Percentiles rank a stretch among this genome's conserved stretches.
Evolutionary conservation across 345 rosid genomes (phyloP).

Genomic region (Hibiscus mutabilis): DNA sequence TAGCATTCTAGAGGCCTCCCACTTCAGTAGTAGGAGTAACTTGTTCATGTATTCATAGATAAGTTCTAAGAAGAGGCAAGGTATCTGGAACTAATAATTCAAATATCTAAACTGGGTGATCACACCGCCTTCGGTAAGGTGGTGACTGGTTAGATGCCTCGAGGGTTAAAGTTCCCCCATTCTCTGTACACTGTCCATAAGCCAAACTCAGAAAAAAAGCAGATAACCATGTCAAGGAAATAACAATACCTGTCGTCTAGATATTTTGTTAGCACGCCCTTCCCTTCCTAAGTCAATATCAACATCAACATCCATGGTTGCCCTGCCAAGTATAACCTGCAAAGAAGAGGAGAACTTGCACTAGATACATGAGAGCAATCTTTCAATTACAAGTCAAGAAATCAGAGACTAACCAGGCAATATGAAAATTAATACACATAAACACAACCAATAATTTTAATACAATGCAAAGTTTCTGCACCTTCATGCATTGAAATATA

Average conservation of each 20-base stretch:
- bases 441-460: not conserved
- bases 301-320: conserved; percentile 57
- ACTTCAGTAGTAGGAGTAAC: not conserved
- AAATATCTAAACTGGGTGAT: not conserved
- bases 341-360: conserved; percentile 17
- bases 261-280: conserved; percentile 54
- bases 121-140: not conserved
- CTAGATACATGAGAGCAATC: conserved; percentile 5
- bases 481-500: not conserved
- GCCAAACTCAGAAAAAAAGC: not conserved
- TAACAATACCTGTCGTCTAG: conserved; percentile 67
- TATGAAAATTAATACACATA: not conserved
- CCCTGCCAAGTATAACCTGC: conserved; percentile 87
- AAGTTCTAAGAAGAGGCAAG: not conserved
- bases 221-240: conserved; percentile 3
- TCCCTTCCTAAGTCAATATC: conserved; percentile 80
- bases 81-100: not conserved
- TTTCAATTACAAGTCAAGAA: not conserved
- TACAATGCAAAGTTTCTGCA: not conserved
- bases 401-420: not conserved
- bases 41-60: not conserved
- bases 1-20: not conserved
- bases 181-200: not conserved
- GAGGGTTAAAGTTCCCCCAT: not conserved
- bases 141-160: not conserved